These are phyloP conservation scores for Cyclocybe cylindracea DNA, from an alignment of 768 basidiomycete species.

Conservation along the genomic window DNA sequence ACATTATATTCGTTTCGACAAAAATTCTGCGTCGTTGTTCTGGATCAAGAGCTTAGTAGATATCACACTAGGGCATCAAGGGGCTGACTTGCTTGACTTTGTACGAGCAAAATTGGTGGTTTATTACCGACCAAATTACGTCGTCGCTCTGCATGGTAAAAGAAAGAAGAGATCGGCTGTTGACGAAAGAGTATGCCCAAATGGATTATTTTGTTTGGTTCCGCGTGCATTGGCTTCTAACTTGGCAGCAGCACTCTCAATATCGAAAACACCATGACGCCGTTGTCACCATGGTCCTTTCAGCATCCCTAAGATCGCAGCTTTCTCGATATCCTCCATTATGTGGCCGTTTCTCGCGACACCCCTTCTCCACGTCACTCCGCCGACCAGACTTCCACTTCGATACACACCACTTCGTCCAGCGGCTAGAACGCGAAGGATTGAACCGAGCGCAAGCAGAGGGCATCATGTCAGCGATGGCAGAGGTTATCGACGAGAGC, in stretches of 20 bases:
- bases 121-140: slow-evolving; percentile 97
- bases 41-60: slow-evolving; percentile 29
- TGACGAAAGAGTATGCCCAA: too few relatives aligned
- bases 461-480: slow-evolving; percentile 96
- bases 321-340: slow-evolving; percentile 1
- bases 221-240: too few relatives aligned
- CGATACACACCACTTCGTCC: slow-evolving; percentile 94
- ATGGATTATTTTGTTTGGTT: too few relatives aligned
- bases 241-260: too few relatives aligned
- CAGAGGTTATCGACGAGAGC: slow-evolving; percentile 96
- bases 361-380: slow-evolving; percentile 31
- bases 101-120: slow-evolving; percentile 95
- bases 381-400: slow-evolving; percentile 69
- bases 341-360: slow-evolving; percentile 10
- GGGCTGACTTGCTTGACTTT: slow-evolving; percentile 88
- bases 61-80: not conserved
- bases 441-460: slow-evolving; percentile 90
- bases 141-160: slow-evolving; percentile 87
- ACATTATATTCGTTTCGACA: slow-evolving; percentile 99
- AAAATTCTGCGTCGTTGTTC: slow-evolving; percentile 95
- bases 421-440: slow-evolving; percentile 86
- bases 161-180: too few relatives aligned
- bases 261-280: too few relatives aligned
- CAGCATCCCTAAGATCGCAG: too few relatives aligned
- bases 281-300: too few relatives aligned